Conservation (phyloP, 306 rosid species). For the Acacia acuminata region DNA sequence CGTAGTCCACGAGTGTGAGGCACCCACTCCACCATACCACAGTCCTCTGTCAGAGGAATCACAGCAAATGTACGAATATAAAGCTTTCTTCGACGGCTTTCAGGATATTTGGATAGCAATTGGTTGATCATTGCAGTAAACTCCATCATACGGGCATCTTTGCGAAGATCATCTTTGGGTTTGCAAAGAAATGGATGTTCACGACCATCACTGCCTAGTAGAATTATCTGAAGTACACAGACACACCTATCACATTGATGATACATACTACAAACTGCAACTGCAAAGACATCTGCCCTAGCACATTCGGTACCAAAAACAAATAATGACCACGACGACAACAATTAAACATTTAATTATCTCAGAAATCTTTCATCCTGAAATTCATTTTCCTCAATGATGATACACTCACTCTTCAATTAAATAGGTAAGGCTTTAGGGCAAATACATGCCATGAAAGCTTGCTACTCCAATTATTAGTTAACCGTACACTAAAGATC, state of each 20-base stretch:
- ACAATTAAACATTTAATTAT: background rate
- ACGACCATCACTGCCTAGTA: constrained; percentile 92
- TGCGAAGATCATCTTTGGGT: constrained; percentile 98
- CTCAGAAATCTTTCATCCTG: background rate
- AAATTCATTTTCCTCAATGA: constrained; percentile 13
- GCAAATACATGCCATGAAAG: background rate
- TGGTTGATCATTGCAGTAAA: constrained; percentile 93
- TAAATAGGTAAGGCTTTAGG: background rate
- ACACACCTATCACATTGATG: constrained; percentile 24
- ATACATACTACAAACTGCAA: constrained; percentile 4
- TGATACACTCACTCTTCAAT: constrained; percentile 21
- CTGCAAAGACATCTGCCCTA: background rate
- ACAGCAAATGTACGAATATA: constrained; percentile 96
- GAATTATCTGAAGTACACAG: constrained; percentile 67
- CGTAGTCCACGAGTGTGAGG: constrained; percentile 94
- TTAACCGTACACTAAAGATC: constrained; percentile 22
- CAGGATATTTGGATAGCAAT: constrained; percentile 89
- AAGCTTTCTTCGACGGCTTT: constrained; percentile 90
- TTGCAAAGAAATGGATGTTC: constrained; percentile 89
- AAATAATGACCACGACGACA: background rate
- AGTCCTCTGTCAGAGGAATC: constrained; percentile 95
- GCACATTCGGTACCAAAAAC: background rate
- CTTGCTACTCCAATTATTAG: background rate
- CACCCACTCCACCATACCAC: constrained; percentile 99
- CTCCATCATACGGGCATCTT: constrained; percentile 99